Conservation (phyloP, 495 filamentous ascomycete species). For the Xylaria bambusicola region DNA sequence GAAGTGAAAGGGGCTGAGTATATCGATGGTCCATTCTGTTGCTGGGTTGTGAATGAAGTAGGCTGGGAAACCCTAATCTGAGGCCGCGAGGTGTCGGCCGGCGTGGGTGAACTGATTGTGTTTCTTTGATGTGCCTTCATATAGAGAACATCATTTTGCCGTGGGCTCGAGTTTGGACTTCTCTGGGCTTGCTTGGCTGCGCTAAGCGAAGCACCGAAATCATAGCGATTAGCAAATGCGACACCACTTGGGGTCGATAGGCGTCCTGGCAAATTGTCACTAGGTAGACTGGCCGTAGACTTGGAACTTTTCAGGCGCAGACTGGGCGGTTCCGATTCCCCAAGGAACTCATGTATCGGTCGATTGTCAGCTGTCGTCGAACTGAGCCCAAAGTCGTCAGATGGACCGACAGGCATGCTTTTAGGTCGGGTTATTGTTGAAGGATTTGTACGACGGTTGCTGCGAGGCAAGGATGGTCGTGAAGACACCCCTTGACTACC, state of each 20-base stretch:
- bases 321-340: conserved; percentile 45
- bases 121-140: conserved; percentile 49
- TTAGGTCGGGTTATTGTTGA: conserved; percentile 54
- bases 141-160: conserved; percentile 44
- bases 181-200: conserved; percentile 73
- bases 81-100: conserved; percentile 26
- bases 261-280: conserved; percentile 50
- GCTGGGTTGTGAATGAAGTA: conserved; percentile 9
- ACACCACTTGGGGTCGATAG: conserved; percentile 65
- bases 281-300: conserved; percentile 47
- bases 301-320: conserved; percentile 56
- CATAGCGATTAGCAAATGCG: conserved; percentile 88
- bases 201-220: conserved; percentile 84
- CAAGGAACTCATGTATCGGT: conserved; percentile 56
- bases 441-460: conserved; percentile 59
- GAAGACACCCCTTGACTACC: conserved; percentile 50
- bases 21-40: conserved; percentile 18
- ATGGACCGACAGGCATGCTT: conserved; percentile 58
- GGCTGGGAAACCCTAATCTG: conserved; percentile 20
- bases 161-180: conserved; percentile 26
- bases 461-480: conserved; percentile 73
- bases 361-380: conserved; percentile 56
- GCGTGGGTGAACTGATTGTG: conserved; percentile 30
- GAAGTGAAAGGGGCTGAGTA: conserved; percentile 14
- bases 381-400: conserved; percentile 69